These are phyloP conservation scores for Nematodospora anomalae DNA, from an alignment of 1,139 yeast genomes.

Conservation along the genomic window DNA sequence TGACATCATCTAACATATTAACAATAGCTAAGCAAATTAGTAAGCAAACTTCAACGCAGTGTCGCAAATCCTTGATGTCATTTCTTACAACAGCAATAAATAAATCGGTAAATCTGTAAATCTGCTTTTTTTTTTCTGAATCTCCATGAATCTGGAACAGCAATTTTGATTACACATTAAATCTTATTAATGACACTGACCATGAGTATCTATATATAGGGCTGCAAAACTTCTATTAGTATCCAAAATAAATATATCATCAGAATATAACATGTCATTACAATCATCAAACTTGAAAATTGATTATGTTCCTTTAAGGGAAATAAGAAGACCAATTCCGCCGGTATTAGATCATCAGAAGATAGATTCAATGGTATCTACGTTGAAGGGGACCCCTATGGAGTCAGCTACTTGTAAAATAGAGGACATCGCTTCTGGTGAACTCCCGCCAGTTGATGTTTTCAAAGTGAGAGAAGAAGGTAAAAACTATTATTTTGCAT, in stretches of 20 bases:
- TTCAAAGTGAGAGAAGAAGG: slow-evolving; percentile 65
- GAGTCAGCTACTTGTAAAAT: slow-evolving; percentile 63
- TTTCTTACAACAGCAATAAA: no score
- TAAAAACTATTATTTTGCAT: slow-evolving; percentile 66
- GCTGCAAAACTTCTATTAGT: no score
- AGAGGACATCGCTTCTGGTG: slow-evolving; percentile 59
- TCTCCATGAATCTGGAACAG: slow-evolving; percentile 6
- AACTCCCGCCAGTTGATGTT: slow-evolving; percentile 77
- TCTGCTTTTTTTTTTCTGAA: no score
- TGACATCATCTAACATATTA: no score
- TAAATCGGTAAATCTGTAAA: no score
- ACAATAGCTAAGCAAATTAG: no score
- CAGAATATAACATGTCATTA: slow-evolving; percentile 29
- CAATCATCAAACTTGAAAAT: slow-evolving; percentile 43
- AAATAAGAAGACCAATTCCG: slow-evolving; percentile 76
- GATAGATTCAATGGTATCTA: slow-evolving; percentile 77
- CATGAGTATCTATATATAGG: no score
- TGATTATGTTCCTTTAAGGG: slow-evolving; percentile 59
- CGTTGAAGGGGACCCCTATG: slow-evolving; percentile 62
- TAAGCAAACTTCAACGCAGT: no score
- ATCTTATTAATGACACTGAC: no score
- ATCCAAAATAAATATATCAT: no score
- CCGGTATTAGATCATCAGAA: slow-evolving; percentile 75
- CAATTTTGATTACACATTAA: no score
- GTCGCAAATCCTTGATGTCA: no score